Percentiles rank a stretch among this genome's conserved stretches.
Conservation (phyloP, 345 rosid genomes). For the Gossypium herbaceum region DNA sequence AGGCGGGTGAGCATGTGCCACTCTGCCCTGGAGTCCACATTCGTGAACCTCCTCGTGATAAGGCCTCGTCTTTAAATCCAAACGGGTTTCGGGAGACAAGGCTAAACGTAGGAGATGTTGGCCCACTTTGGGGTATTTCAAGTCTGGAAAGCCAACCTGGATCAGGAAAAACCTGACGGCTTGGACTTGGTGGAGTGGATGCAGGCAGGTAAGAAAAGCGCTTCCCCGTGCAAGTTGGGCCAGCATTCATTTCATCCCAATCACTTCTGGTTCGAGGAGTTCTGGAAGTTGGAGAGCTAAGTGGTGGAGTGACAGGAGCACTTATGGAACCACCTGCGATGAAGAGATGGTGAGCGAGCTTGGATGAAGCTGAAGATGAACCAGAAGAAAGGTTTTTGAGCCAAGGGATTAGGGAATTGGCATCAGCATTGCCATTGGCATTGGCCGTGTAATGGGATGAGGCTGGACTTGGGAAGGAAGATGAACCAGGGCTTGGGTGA, state of each 20-base stretch:
- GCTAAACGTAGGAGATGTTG: conserved; percentile 89
- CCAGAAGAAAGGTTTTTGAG: conserved; percentile 78
- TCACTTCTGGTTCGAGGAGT: conserved; percentile 52
- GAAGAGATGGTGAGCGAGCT: conserved; percentile 51
- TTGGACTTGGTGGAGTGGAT: conserved; percentile 70
- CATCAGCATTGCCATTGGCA: conserved; percentile 54
- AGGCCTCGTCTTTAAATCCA: conserved; percentile 50
- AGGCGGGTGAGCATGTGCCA: conserved; percentile 89
- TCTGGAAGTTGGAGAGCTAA: conserved; percentile 66
- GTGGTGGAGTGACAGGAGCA: conserved; percentile 96
- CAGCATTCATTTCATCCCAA: conserved; percentile 55
- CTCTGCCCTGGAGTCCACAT: conserved; percentile 99
- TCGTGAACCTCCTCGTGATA: conserved; percentile 62
- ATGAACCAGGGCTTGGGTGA: conserved; percentile 82
- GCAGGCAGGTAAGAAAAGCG: conserved; percentile 39
- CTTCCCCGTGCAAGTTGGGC: conserved; percentile 37
- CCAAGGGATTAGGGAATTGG: conserved; percentile 93
- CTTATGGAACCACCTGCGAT: conserved; percentile 77
- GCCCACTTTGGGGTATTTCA: conserved; percentile 73
- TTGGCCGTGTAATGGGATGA: conserved; percentile 35
- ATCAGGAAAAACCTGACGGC: conserved; percentile 55
- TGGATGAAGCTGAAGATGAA: conserved; percentile 64
- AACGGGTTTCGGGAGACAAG: conserved; percentile 69
- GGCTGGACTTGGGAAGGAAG: conserved; percentile 47
- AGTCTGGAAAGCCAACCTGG: conserved; percentile 77